Percentiles rank a stretch among this genome's conserved stretches.
These are phyloP conservation scores for Gnomoniopsis smithogilvyi DNA, from an alignment of 2,329 filamentous ascomycete genomes.

Conservation along the genomic window DNA sequence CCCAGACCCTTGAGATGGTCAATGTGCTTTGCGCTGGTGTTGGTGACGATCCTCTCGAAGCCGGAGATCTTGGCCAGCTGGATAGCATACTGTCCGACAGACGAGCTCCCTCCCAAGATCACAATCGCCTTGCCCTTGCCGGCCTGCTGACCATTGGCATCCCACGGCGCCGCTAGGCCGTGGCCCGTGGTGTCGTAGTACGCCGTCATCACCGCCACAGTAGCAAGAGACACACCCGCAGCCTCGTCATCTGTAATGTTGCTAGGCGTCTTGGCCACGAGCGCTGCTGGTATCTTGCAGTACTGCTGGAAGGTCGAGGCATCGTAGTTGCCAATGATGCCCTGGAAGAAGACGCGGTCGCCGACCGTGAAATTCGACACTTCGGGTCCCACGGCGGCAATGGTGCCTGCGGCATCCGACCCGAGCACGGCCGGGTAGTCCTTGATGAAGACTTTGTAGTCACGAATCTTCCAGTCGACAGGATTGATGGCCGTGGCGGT, in stretches of 20 bases:
- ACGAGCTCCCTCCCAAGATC: slow-evolving; percentile 29
- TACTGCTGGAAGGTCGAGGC: slow-evolving; percentile 35
- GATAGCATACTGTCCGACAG: slow-evolving; percentile 41
- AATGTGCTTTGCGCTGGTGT: slow-evolving; percentile 34
- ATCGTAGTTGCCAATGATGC: slow-evolving; percentile 28
- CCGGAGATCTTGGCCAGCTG: slow-evolving; percentile 40
- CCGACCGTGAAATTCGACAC: slow-evolving; percentile 28
- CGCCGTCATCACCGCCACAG: slow-evolving; percentile 20
- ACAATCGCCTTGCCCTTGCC: slow-evolving; percentile 39
- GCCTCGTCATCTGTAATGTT: slow-evolving; percentile 28
- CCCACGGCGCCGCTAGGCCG: slow-evolving; percentile 29
- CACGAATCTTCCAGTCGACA: slow-evolving; percentile 33
- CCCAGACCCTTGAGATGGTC: slow-evolving; percentile 24
- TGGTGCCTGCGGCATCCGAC: slow-evolving; percentile 31
- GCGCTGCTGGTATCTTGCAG: slow-evolving; percentile 29
- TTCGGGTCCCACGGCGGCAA: slow-evolving; percentile 28
- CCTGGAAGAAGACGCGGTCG: slow-evolving; percentile 36
- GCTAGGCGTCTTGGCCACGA: slow-evolving; percentile 30
- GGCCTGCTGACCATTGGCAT: slow-evolving; percentile 27
- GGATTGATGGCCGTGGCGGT: slow-evolving; percentile 31
- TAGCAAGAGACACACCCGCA: slow-evolving; percentile 24
- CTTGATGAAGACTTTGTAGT: slow-evolving; percentile 23
- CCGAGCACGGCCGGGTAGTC: slow-evolving; percentile 32
- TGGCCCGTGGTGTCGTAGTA: slow-evolving; percentile 21
- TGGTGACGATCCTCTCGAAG: slow-evolving; percentile 40